phyloP scores from a whole-genome alignment of 1,139 yeast species.

The Lodderomyces parapsilosis region DNA sequence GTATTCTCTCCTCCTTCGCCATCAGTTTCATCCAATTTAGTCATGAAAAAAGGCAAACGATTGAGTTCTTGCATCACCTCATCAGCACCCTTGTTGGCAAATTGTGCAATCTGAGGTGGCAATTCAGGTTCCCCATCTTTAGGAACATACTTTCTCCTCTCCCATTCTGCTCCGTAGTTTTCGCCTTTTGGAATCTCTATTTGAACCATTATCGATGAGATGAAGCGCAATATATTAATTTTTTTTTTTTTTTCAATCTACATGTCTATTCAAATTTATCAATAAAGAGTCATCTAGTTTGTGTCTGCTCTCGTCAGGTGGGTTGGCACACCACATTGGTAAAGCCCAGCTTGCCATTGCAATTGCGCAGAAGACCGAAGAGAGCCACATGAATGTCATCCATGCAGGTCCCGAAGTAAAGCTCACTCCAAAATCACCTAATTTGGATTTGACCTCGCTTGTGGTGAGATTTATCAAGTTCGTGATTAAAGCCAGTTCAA shows the following conservation, averaged over 20 bases:
- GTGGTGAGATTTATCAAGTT: conserved; percentile 23
- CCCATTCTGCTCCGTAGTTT: conserved; percentile 34
- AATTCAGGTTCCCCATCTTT: conserved; percentile 76
- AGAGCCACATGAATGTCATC: conserved; percentile 42
- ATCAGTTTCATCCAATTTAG: conserved; percentile 72
- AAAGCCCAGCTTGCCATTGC: conserved; percentile 34
- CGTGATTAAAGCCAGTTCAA: conserved; percentile 29
- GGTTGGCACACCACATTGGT: conserved; percentile 49
- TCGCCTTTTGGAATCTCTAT: neutral
- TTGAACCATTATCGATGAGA: neutral
- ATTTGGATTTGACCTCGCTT: conserved; percentile 26
- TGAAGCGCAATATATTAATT: neutral
- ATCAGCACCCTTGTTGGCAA: conserved; percentile 65
- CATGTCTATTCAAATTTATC: conserved; percentile 2
- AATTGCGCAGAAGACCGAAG: conserved; percentile 25
- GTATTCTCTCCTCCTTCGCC: conserved; percentile 76
- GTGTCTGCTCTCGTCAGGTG: conserved; percentile 13
- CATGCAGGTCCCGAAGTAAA: conserved; percentile 41
- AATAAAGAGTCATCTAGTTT: conserved; percentile 4
- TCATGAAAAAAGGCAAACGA: conserved; percentile 92
- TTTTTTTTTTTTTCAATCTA: conserved; percentile 1
- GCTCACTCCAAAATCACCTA: conserved; percentile 46
- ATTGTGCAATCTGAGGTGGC: conserved; percentile 78
- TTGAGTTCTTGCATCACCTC: conserved; percentile 79
- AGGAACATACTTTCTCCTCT: conserved; percentile 57